These are phyloP conservation scores for Setomelanomma holmii DNA, from an alignment of 2,329 filamentous ascomycete species.

Conservation along the genomic window DNA sequence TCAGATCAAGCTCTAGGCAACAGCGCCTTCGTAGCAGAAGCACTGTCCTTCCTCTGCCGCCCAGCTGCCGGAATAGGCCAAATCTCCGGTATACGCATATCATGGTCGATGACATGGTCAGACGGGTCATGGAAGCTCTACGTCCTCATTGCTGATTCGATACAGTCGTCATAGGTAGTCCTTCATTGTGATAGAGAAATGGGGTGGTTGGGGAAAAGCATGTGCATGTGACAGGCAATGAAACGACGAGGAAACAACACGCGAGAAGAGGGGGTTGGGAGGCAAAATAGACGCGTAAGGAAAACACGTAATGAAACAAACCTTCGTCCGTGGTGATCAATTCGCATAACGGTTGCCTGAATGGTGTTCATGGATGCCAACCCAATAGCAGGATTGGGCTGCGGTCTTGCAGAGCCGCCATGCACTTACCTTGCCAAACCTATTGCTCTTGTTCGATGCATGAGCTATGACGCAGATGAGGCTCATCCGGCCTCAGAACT, in stretches of 20 bases:
- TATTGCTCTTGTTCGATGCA: conserved; percentile 20
- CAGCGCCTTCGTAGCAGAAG: conserved; percentile 10
- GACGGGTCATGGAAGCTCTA: conserved; percentile 6
- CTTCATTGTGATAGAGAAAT: neutral
- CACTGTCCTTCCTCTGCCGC: conserved; percentile 9
- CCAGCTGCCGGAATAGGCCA: conserved; percentile 12
- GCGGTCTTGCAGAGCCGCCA: conserved; percentile 13
- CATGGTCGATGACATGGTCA: conserved; percentile 10
- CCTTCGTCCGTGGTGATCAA: neutral
- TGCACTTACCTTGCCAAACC: conserved; percentile 16
- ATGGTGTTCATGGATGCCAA: conserved; percentile 7
- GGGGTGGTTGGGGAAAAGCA: conserved; percentile 6
- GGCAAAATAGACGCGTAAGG: conserved; percentile 12
- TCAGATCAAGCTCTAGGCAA: conserved; percentile 27
- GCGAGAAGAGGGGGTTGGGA: neutral
- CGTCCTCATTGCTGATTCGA: conserved; percentile 10
- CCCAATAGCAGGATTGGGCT: conserved; percentile 7
- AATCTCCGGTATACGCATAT: conserved; percentile 11
- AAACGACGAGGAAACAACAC: neutral
- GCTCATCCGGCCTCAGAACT: conserved; percentile 25
- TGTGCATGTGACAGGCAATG: conserved; percentile 9
- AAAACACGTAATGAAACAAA: conserved; percentile 10
- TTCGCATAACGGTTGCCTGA: conserved; percentile 19
- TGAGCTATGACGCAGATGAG: conserved; percentile 28
- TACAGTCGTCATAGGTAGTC: conserved; percentile 1